Base-by-base conservation (phyloP, 768 basidiomycete genomes). In the Pisolithus microcarpus region DNA sequence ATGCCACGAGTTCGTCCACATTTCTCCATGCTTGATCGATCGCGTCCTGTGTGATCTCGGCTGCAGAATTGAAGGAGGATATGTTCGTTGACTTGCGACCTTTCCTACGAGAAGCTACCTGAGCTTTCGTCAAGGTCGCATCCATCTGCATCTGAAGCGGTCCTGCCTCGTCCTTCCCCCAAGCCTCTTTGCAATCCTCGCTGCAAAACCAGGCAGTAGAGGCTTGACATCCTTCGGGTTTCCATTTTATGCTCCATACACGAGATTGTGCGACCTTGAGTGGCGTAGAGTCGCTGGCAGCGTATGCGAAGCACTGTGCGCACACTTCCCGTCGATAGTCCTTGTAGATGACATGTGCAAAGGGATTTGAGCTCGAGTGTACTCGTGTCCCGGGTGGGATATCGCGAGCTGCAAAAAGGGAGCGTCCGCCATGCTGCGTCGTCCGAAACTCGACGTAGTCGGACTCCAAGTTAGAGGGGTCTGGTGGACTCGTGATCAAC, bases 241-340 rank as follows among this genome's bases (percentile, higher is more conserved):
- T 60, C 52, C 68, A 63, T 50, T 67, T 71, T 56, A 74, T 57
- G 38, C 60, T 72, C 81, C 81, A 82, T 60, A 53, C 69, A 67
- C 65, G 65, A 43, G 64, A 62, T 18, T 51, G 21, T 30, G 48
- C 43, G 30, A 64, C 57, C n/a, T 39, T 50, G 11, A 36, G 50
- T 11, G 52, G 53, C 0, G 51, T 54, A 16, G 61, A 45, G 46
- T 67, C 65, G 50, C 68, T 59, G 21, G 61, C 65, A 23, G 78
- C 72, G 59, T 85, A 84, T 37, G 74, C 72, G 60, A 82, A 85
- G 64, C 84, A 86, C 59, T 76, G 68, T 9, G 74, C 77, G 56
- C 84, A 86, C 43, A 84, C 81, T 61, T 84, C 83, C 61, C 78
- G 81, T 38, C 81, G 73, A 56, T 83, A 85, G 53, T 76, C 75